Evolutionary conservation across 371 early-diverging fungal genomes (phyloP), one percentile per base, ranked within the genome.

Genomic region (Mucor ambiguus): DNA sequence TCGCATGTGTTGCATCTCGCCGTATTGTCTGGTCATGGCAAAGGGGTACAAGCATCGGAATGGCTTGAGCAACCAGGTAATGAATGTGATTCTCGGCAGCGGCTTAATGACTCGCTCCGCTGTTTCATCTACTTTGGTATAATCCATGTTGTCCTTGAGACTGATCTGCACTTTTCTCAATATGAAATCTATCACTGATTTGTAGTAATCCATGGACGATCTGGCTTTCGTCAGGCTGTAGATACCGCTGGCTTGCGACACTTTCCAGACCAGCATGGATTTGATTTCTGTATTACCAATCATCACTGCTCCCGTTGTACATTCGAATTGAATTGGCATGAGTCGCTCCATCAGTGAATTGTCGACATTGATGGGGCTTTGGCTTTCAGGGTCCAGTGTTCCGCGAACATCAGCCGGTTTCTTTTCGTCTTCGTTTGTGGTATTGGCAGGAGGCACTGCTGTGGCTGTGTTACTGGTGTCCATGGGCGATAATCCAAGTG

Each of bases 211-310:
- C 75, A 85, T 78, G 2, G 73, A 58, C 11, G 90, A 86, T 4
- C 87, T 80, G 6, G 89, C 71, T 72, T 85, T 75, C 22, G 75
- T 76, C 14, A 84, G 83, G 24, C 85, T 86, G 66, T 88, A 91
- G 48, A 81, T 84, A 2, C 94, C 91, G 49, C 71, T 82, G 0
- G 90, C 85, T 33, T 85, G 85, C 16, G 87, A 80, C 62, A 85
- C 88, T 20, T 89, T 79, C 0, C 80, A 69, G 2, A 91, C 86
- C 1, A 92, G 63, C 52, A 93, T 80, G 0, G 90, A 84, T 5
- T 85, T 87, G 11, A 93, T 69, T 63, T 92, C 89, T 14, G 86
- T 82, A 69, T 92, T 92, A 6, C 95, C 95, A 68, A 93, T 77
- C 54, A 91, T 84, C 41, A 92, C 79, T 4, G 93, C 86, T 2